phyloP scores from a whole-genome alignment of 352 stramenopile genomes.

The Poterioochromonas sp. region DNA sequence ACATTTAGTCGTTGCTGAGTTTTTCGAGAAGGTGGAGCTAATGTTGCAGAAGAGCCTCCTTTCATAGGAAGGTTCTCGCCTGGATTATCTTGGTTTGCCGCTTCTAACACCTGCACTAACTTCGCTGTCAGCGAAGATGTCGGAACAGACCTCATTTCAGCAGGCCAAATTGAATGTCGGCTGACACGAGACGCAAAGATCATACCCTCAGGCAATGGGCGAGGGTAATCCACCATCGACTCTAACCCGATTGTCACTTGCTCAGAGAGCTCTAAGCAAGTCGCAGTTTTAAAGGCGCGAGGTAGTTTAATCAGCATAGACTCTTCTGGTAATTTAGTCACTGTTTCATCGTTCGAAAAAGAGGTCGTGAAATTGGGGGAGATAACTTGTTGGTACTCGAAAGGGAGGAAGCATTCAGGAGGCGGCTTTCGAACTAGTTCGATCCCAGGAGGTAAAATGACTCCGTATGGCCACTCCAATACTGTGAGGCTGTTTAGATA shows the following conservation, averaged over 20 bases:
- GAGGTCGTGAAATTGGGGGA: too few relatives aligned
- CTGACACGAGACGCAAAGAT: neutral
- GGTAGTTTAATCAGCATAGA: neutral
- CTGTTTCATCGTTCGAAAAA: neutral
- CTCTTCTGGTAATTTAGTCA: neutral
- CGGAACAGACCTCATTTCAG: neutral
- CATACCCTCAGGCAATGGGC: neutral
- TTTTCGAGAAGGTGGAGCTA: neutral
- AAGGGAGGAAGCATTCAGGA: neutral
- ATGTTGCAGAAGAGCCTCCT: too few relatives aligned
- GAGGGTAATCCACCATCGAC: neutral
- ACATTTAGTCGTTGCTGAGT: neutral
- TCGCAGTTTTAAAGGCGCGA: neutral
- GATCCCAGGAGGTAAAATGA: neutral
- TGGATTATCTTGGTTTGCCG: neutral
- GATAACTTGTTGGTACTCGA: neutral
- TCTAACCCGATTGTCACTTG: neutral
- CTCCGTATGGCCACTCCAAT: constrained; percentile 4
- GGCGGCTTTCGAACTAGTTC: neutral
- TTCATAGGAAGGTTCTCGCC: too few relatives aligned
- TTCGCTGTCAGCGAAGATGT: neutral
- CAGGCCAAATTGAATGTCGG: neutral
- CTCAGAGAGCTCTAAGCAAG: neutral
- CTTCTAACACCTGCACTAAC: neutral
- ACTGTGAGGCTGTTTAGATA: neutral